A percentile compares a stretch with the other conserved stretches of the same genome.
Evolutionary conservation across 441 rosid species (phyloP).

Genomic region (Biscutella laevigata): DNA sequence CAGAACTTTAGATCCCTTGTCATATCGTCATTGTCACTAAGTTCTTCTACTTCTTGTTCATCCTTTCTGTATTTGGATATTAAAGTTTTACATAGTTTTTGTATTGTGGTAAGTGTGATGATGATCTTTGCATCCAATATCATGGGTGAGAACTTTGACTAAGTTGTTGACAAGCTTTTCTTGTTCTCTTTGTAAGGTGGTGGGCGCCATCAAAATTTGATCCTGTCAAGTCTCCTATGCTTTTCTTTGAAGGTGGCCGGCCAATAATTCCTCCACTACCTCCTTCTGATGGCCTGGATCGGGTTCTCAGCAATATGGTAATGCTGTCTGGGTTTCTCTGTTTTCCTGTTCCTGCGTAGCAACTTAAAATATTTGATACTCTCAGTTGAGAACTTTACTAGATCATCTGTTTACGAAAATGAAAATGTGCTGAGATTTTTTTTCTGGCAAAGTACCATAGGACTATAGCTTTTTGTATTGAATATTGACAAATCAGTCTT

Average conservation of each 20-base stretch:
- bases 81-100: too few species aligned
- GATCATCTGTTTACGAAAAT: not conserved
- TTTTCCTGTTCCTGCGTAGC: not conserved
- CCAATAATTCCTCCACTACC: constrained; percentile 65
- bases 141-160: too few species aligned
- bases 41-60: not conserved
- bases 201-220: constrained; percentile 90
- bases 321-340: constrained; percentile 6
- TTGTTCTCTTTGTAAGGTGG: constrained; percentile 50
- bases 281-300: constrained; percentile 56
- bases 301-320: constrained; percentile 69
- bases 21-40: not conserved
- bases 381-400: not conserved
- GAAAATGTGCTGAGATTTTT: not conserved
- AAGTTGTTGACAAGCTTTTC: not conserved
- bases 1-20: not conserved
- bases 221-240: constrained; percentile 74
- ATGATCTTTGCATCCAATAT: not conserved
- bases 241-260: constrained; percentile 64
- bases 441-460: not conserved
- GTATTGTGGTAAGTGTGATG: not conserved
- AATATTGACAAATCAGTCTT: constrained; percentile 1
- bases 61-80: not conserved
- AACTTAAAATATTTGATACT: not conserved
- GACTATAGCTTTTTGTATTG: not conserved